Conservation (phyloP, 441 rosid species). For the Mallotus japonicus region DNA sequence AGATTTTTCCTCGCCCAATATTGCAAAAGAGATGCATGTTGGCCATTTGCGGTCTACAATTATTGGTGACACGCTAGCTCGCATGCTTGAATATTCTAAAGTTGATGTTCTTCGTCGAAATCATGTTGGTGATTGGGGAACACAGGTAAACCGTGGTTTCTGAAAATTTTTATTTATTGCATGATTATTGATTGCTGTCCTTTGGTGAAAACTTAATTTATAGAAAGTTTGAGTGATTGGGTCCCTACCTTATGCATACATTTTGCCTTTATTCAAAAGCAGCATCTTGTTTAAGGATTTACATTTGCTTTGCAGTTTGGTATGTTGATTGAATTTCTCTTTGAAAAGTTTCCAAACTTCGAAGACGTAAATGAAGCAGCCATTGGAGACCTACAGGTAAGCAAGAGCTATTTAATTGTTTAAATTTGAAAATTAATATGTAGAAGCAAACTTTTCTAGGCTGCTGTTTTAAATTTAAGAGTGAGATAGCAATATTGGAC, state of each 20-base stretch:
- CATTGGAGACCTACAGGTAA: slow-evolving; percentile 92
- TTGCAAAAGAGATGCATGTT: slow-evolving; percentile 97
- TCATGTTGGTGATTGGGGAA: slow-evolving; percentile 99
- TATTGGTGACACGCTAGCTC: slow-evolving; percentile 88
- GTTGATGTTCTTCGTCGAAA: slow-evolving; percentile 88
- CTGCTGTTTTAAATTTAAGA: not conserved
- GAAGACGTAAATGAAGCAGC: slow-evolving; percentile 69
- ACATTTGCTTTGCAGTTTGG: slow-evolving; percentile 69
- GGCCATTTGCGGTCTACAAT: slow-evolving; percentile 94
- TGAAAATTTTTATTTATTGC: slow-evolving; percentile 1
- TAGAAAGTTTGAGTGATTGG: not conserved
- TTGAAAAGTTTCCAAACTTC: slow-evolving; percentile 66
- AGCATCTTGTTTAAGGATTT: slow-evolving; percentile 9
- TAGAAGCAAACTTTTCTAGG: not conserved
- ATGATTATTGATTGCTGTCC: not conserved
- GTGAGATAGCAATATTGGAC: not conserved
- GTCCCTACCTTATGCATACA: not conserved
- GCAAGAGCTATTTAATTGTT: slow-evolving; percentile 4
- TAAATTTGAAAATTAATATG: not conserved
- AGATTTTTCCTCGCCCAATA: slow-evolving; percentile 96
- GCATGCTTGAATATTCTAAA: slow-evolving; percentile 85
- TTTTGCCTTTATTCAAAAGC: not conserved
- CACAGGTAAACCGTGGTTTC: slow-evolving; percentile 58
- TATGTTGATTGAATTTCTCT: slow-evolving; percentile 89
- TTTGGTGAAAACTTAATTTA: not conserved